These are phyloP conservation scores for Phytopythium boreale DNA, from an alignment of 352 stramenopile species.

Conservation along the genomic window DNA sequence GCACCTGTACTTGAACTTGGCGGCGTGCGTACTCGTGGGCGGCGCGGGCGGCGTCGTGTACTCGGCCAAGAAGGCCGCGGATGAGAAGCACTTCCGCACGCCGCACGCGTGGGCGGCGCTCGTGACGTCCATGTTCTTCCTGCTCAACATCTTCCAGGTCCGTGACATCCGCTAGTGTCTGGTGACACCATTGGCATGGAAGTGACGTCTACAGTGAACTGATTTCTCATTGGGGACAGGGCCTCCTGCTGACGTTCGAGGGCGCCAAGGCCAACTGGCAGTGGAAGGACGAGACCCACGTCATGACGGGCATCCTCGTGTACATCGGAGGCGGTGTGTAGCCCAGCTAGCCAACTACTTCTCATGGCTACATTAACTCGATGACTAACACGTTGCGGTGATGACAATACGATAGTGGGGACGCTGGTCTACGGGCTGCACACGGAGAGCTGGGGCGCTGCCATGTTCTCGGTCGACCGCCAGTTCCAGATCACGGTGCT, in stretches of 20 bases:
- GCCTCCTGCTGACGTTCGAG: constrained; percentile 62
- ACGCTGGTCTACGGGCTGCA: constrained; percentile 53
- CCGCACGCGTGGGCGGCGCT: constrained; percentile 56
- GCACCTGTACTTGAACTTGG: constrained; percentile 49
- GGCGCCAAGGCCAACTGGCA: constrained; percentile 51
- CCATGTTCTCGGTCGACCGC: constrained; percentile 24
- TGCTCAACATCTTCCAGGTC: constrained; percentile 63
- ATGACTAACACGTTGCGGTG: not conserved
- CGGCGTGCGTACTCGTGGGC: constrained; percentile 32
- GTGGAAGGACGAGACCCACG: constrained; percentile 73
- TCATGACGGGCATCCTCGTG: constrained; percentile 49
- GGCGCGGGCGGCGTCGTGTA: constrained; percentile 34
- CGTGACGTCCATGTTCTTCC: constrained; percentile 47
- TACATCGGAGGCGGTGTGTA: constrained; percentile 45
- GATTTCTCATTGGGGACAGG: constrained; percentile 9
- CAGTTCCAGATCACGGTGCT: constrained; percentile 51
- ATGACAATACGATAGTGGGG: constrained; percentile 11
- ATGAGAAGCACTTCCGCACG: constrained; percentile 37
- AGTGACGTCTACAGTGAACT: not conserved
- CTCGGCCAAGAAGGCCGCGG: constrained; percentile 24
- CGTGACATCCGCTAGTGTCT: not conserved
- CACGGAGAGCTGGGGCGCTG: constrained; percentile 35
- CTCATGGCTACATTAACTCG: not conserved
- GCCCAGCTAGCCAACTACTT: not conserved
- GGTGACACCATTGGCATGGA: not conserved